A percentile compares a stretch with the other conserved stretches of the same genome.
Evolutionary conservation across 441 rosid genomes (phyloP).

Genomic region (Isatis lusitanica): DNA sequence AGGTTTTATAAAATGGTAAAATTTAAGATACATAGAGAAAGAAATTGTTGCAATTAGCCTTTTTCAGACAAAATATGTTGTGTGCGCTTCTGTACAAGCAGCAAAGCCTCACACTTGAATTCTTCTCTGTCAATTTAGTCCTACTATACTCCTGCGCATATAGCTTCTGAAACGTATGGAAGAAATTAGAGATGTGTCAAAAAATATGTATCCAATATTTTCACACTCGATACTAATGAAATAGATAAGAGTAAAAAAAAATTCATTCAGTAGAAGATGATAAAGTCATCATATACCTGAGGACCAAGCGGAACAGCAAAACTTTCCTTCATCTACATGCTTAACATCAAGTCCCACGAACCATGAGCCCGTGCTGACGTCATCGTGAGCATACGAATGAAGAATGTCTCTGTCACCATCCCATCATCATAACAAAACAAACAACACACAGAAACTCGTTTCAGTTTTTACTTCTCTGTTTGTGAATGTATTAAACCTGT

Average conservation of each 20-base stretch:
- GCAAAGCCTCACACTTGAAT: slow-evolving; percentile 8
- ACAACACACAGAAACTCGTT: slow-evolving; percentile 13
- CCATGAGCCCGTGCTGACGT: slow-evolving; percentile 93
- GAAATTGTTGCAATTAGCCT: slow-evolving; percentile 1
- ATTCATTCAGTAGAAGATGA: slow-evolving; percentile 9
- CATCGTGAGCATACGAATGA: slow-evolving; percentile 85
- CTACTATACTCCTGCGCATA: slow-evolving; percentile 71
- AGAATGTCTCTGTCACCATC: slow-evolving; percentile 60
- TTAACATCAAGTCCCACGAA: slow-evolving; percentile 84
- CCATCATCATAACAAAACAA: slow-evolving; percentile 18
- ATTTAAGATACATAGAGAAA: slow-evolving; percentile 16
- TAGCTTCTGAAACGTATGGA: slow-evolving; percentile 63
- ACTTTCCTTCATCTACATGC: slow-evolving; percentile 76
- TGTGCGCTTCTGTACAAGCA: not conserved
- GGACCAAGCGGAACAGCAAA: slow-evolving; percentile 96
- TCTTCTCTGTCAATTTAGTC: slow-evolving; percentile 24
- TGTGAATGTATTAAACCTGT: not conserved
- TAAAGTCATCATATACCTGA: slow-evolving; percentile 61
- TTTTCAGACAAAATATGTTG: slow-evolving; percentile 1
- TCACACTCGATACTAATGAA: not conserved
- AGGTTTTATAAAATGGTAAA: not conserved
- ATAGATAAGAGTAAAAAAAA: not conserved
- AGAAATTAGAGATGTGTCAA: not conserved
- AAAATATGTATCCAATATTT: not conserved
- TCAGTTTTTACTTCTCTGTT: not conserved